Base-by-base conservation (phyloP, 1,284 basidiomycete species). In the Porodaedalea pini region DNA sequence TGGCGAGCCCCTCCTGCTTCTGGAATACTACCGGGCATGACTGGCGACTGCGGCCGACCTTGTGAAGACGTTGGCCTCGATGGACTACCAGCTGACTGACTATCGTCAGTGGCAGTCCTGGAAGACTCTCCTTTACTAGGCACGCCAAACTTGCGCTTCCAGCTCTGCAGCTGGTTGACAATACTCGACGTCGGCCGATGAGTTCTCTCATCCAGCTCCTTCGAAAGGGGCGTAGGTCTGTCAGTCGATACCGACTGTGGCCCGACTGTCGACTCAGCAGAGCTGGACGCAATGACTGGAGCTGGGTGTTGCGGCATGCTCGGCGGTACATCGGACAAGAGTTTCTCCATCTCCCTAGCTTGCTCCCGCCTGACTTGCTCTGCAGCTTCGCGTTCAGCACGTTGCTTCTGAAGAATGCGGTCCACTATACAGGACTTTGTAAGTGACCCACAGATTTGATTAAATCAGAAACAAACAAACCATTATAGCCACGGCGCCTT, bases 361-460 rank as follows among this genome's bases (percentile, higher is more conserved):
- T 64, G 61, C 62, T 62, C 65, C 62, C 59, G 64, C 13, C 63
- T 67, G 19, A 75, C 77, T 58, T 78, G 79, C 68, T 81, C 84
- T 0, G 79, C 73, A 1, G 85, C 82, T 54, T 88, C 78, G 31
- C 79, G 78, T 57, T 94, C 86, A 10, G 86, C 86, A 65, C 84
- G 81, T 65, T 95, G 90, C 64, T 93, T 88, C 60, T 87, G 86
- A 52, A 98, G 74, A 58, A 98, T 96, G 51, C 95, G 82, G 68
- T 98, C 94, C 52, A 98, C 94, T 88, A 66, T 7, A 43, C 11
- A 11, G 21, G 29, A 27, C 8, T 13, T 25, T 39, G 49, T 57
- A 41, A 40, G 37, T 11, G 17, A 40, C 55, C 49, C 11, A 36
- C 39, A 19, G 43, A 13, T 54, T 49, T 32, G 23, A 41, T 8